Base-by-base conservation (phyloP, 441 rosid species). In the Omphalea diandra region DNA sequence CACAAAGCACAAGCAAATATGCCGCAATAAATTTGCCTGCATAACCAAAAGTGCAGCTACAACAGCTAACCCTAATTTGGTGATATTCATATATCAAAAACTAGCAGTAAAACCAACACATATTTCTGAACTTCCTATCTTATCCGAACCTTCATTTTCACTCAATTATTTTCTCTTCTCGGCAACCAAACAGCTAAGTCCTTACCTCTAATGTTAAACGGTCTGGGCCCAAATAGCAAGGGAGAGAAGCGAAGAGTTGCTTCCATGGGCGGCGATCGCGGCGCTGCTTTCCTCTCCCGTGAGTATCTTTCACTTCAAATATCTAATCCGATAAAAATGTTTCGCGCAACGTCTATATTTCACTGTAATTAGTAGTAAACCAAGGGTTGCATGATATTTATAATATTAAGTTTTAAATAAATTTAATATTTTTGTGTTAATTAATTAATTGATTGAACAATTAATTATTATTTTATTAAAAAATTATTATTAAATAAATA, bases 221-320 rank as follows among this genome's bases (percentile, higher is more conserved):
- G 72, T 27, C 62, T 75, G 41, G 44, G 15, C 7, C 63, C 60
- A 46, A 80, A 65, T 44, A 73, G 49, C 9, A 43, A 71, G 2
- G 76, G 69, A 61, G 65, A 35, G 67, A 76, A 76, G 59, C 62
- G 63, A 27, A 82, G 70, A 76, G 79, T 75, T 26, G 87, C 82
- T 70, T 79, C 89, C 89, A 83, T 83, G 53, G 75, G 67, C 66
- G 18, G 58, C 52, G 59, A 44, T 7, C 18, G 14, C 73, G 41
- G 77, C 52, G 38, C 9, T 29, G 8, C 2, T 38, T 20, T 12
- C 41, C 18, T 56, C 1, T 11, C 43, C n/a, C 5, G 10, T 14
- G 36, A 9, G 27, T 55, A 11, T 29, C 58, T 49, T 63, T 69
- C 18, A 29, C 57, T 70, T 18, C 27, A 40, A 53, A 43, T 71